Base-by-base conservation (phyloP, 495 filamentous ascomycete species). In the Parmelia sp. region DNA sequence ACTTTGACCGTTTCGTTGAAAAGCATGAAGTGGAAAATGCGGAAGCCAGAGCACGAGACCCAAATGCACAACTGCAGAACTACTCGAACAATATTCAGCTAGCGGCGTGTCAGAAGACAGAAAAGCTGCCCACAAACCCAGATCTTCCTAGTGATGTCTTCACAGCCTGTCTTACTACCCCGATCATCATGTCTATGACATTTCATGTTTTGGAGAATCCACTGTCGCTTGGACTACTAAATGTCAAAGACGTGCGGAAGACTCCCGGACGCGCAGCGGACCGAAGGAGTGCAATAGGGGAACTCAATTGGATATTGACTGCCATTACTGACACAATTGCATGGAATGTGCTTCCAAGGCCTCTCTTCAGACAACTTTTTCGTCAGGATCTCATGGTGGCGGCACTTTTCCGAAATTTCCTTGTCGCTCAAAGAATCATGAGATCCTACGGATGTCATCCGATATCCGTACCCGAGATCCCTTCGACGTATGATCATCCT, bases 231-330 rank as follows among this genome's bases (percentile, higher is more conserved):
- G 81, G 84, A 53, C 75, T 96, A 53, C 75, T 96, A 56, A 88
- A 86, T 0, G 82, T 90, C 23, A 90, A 95, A 59, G 84, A 92
- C 62, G 91, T 92, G 27, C 85, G 87, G 75, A 77, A 78, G 42
- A 82, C 93, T 11, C 90, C 91, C 2, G 94, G 94, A 27, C 83
- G 89, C 61, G 79, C 96, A 33, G 90, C 94, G 68, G 94, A 99
- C 71, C 85, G 94, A n/a, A 80, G 95, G 73, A 97, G 93, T 49
- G 95, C 94, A 1, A 83, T 97, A 47, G 94, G 94, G 53, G 94
- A 99, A 75, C 77, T 99, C 6, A 97, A 97, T 72, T 99, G 94
- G 94, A 99, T 99, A 29, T 96, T 99, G 69, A 99, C 94, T 3
- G 94, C 94, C 19, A 97, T 99, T 63, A 99, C 94, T 3, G 94